Evolutionary conservation across 2,329 filamentous ascomycete genomes (phyloP), one percentile per base, ranked within the genome.

Genomic region (Aspergillus uvarum): DNA sequence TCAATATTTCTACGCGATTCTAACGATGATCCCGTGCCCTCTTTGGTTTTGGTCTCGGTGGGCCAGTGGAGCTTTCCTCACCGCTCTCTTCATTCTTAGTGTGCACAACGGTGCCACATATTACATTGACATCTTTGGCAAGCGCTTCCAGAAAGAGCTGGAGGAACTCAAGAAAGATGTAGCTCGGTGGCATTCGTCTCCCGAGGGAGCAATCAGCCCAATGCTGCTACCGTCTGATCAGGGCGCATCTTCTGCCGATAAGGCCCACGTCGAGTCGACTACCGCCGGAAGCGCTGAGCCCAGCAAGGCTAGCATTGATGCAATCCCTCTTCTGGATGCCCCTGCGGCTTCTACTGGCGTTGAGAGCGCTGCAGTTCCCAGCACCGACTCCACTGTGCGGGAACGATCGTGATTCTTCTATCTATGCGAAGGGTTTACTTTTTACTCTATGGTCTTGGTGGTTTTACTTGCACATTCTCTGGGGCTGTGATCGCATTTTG

Each of bases 111-210:
- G 95, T 32, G 92, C 95, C 19, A 98, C 93, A 0, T 99, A 90
- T 76, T 99, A 99, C 77, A 98, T 99, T 71, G 95, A 99, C 69
- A 91, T 98, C 1, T 99, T 98, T 74, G 95, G 96, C 56, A 96
- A 91, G 70, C 87, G 93, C 2, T 98, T 99, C 82, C 92, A 99
- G 80, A 96, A 94, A 72, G 95, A 99, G 76, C 82, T 99, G 12
- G 93, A 99, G 73, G 85, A 89, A 55, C 85, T 99, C 79, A 93
- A 90, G 77, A 86, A 86, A 58, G 95, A 99, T 71, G 92, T 99
- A 8, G 85, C 88, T 50, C 94, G 92, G 74, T 96, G 92, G 91
- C 92, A 96, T 75, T 70, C 69, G 24, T 76, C 72, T 16, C 73
- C 74, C 3, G 75, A 76, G 47, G 70, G 69, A 26, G 56, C 64